A percentile compares a stretch with the other conserved stretches of the same genome.
phyloP scores from a whole-genome alignment of 768 basidiomycete genomes.

The Sporobolomyces roseus region DNA sequence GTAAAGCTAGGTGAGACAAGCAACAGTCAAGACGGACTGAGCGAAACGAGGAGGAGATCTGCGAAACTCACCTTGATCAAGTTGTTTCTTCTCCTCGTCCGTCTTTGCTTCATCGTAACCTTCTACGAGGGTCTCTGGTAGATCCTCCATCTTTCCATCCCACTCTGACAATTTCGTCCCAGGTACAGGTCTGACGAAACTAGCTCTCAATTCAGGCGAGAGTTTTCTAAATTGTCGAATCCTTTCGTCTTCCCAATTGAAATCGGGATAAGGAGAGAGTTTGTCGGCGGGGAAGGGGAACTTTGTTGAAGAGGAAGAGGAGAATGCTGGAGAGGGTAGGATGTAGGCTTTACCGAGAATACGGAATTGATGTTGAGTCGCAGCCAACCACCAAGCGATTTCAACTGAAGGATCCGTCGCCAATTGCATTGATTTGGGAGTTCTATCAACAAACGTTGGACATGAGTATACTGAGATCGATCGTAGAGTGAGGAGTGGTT shows the following conservation, averaged over 20 bases:
- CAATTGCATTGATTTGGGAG: slow-evolving; percentile 41
- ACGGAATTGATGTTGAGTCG: slow-evolving; percentile 68
- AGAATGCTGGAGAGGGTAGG: slow-evolving; percentile 54
- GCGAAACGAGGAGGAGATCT: not conserved
- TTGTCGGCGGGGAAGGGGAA: slow-evolving; percentile 47
- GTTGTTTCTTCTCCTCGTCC: slow-evolving; percentile 51
- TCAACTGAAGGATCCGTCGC: slow-evolving; percentile 54
- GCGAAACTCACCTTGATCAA: slow-evolving; percentile 14
- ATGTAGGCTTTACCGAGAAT: slow-evolving; percentile 60
- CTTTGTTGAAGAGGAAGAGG: slow-evolving; percentile 47
- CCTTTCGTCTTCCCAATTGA: slow-evolving; percentile 63
- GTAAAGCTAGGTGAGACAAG: not conserved
- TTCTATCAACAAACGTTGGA: too few species aligned
- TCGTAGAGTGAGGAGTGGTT: too few species aligned
- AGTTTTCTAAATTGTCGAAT: slow-evolving; percentile 58
- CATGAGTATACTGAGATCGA: too few species aligned
- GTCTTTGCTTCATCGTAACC: slow-evolving; percentile 48
- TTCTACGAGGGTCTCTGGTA: slow-evolving; percentile 60
- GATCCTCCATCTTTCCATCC: slow-evolving; percentile 58
- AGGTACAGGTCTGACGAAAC: slow-evolving; percentile 66
- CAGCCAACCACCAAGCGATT: slow-evolving; percentile 69
- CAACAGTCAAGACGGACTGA: not conserved
- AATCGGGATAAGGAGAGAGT: slow-evolving; percentile 45
- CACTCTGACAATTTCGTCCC: slow-evolving; percentile 58
- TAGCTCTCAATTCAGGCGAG: slow-evolving; percentile 63